Conservation (phyloP, 441 rosid genomes). For the Sinapis alba region DNA sequence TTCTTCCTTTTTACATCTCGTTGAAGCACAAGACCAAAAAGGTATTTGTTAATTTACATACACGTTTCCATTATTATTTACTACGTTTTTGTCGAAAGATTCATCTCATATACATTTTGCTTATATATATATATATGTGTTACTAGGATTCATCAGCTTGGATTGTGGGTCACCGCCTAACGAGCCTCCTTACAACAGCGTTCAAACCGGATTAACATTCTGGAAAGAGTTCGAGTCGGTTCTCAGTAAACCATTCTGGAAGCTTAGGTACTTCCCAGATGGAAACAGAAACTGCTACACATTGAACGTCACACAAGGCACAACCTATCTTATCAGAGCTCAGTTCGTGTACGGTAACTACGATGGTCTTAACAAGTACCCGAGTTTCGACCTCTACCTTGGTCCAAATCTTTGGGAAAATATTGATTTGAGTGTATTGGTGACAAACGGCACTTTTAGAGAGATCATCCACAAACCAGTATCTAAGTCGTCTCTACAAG, state of each 20-base stretch:
- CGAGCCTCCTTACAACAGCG: slow-evolving; percentile 32
- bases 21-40: neutral
- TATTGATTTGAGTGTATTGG: slow-evolving; percentile 20
- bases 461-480: slow-evolving; percentile 40
- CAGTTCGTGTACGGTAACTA: slow-evolving; percentile 52
- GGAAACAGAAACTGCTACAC: slow-evolving; percentile 56
- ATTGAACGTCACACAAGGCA: slow-evolving; percentile 35
- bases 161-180: slow-evolving; percentile 45
- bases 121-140: neutral
- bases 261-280: slow-evolving; percentile 49
- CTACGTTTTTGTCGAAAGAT: neutral
- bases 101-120: neutral
- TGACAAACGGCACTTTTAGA: neutral
- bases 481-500: slow-evolving; percentile 11
- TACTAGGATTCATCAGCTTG: slow-evolving; percentile 56
- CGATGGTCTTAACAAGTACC: slow-evolving; percentile 35
- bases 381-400: slow-evolving; percentile 47
- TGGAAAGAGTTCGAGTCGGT: slow-evolving; percentile 18
- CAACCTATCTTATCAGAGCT: slow-evolving; percentile 41
- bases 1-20: neutral
- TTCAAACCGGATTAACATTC: slow-evolving; percentile 30
- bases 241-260: slow-evolving; percentile 6
- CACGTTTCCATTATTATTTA: neutral
- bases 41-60: slow-evolving; percentile 28
- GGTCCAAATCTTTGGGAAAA: slow-evolving; percentile 48